These are phyloP conservation scores for Cryphonectria parasitica DNA, from an alignment of 2,329 filamentous ascomycete genomes.

Conservation along the genomic window DNA sequence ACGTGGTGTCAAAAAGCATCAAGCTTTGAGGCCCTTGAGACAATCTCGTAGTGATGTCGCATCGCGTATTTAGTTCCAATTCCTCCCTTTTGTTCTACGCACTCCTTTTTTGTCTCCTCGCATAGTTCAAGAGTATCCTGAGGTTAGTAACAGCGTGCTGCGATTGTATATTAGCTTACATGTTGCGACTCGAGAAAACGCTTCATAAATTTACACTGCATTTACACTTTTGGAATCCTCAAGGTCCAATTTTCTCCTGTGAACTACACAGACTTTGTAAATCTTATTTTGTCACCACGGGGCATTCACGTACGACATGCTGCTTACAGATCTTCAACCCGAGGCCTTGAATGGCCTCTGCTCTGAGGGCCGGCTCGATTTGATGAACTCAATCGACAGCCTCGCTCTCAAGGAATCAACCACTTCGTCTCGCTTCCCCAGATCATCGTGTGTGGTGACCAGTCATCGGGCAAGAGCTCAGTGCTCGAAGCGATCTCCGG, in stretches of 20 bases:
- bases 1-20: too few species aligned
- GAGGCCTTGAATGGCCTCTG: background rate
- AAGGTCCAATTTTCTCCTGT: background rate
- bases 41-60: too few species aligned
- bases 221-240: too few species aligned
- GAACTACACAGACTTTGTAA: background rate
- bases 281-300: background rate
- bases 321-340: background rate
- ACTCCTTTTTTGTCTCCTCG: too few species aligned
- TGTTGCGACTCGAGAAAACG: background rate
- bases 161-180: background rate
- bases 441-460: slow-evolving; percentile 23
- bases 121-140: too few species aligned
- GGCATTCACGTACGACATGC: background rate
- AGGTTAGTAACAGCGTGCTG: background rate
- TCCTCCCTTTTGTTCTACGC: too few species aligned
- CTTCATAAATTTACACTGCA: too few species aligned
- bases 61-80: too few species aligned
- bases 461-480: slow-evolving; percentile 23
- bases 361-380: background rate
- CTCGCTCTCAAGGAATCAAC: slow-evolving; percentile 3
- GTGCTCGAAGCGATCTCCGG: slow-evolving; percentile 21
- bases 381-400: background rate
- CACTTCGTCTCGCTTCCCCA: slow-evolving; percentile 12
- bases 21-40: too few species aligned